Evolutionary conservation across 306 rosid genomes (phyloP).

Genomic region (Inga leiocalycina): DNA sequence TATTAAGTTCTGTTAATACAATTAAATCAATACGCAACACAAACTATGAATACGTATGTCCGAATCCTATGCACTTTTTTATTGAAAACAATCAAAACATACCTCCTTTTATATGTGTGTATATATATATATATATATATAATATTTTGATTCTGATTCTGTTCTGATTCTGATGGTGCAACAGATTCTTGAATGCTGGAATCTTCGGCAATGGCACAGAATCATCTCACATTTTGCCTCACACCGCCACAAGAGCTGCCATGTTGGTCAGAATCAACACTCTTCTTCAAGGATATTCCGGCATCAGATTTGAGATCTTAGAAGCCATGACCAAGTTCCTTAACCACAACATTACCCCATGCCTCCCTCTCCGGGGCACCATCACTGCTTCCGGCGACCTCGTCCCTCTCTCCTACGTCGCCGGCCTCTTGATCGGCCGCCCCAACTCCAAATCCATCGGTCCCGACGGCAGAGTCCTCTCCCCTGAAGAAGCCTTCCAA

Average conservation of each 20-base stretch:
- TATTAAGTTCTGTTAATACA: too few species aligned
- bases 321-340: constrained; percentile 80
- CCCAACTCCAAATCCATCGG: constrained; percentile 82
- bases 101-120: too few species aligned
- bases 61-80: too few species aligned
- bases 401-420: constrained; percentile 85
- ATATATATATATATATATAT: too few species aligned
- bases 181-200: constrained; percentile 92
- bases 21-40: too few species aligned
- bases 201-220: constrained; percentile 73
- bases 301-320: constrained; percentile 79
- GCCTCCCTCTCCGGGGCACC: constrained; percentile 84
- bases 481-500: constrained; percentile 66
- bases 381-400: constrained; percentile 86
- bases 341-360: constrained; percentile 76
- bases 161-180: background rate
- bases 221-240: constrained; percentile 62
- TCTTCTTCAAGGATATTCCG: constrained; percentile 88
- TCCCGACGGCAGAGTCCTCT: constrained; percentile 60
- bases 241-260: constrained; percentile 79
- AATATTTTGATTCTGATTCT: background rate
- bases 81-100: too few species aligned
- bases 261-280: constrained; percentile 94
- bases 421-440: constrained; percentile 73
- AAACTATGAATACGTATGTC: too few species aligned